Conservation (phyloP, 257 asterid genomes). For the Penstemon davidsonii region DNA sequence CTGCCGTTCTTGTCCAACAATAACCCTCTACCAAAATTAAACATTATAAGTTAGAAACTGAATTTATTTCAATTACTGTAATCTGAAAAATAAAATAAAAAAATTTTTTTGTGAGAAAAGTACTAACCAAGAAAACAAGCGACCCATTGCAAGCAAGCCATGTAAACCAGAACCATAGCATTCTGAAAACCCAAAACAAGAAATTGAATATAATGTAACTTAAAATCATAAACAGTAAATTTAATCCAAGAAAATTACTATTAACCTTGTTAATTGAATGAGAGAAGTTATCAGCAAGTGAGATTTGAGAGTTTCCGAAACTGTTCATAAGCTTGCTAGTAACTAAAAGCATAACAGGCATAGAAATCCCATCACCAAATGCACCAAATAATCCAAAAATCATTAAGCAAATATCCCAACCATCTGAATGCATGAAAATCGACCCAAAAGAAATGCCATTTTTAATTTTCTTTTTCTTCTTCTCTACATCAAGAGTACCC, state of each 20-base stretch:
- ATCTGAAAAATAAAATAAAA: too few relatives aligned
- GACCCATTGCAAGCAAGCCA: conserved; percentile 76
- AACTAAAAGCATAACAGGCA: conserved; percentile 63
- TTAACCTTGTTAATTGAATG: conserved; percentile 56
- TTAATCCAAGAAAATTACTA: too few relatives aligned
- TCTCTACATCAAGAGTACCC: not conserved
- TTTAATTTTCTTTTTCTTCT: conserved; percentile 14
- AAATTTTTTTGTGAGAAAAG: not conserved
- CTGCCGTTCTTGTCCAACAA: conserved; percentile 97
- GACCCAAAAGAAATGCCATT: conserved; percentile 33
- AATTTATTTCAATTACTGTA: not conserved
- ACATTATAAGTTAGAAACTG: not conserved
- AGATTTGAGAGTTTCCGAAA: conserved; percentile 43
- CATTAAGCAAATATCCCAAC: conserved; percentile 56
- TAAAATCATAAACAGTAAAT: too few relatives aligned
- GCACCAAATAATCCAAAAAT: conserved; percentile 67
- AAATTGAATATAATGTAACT: not conserved
- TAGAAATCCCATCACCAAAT: conserved; percentile 62
- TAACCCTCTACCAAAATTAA: conserved; percentile 62
- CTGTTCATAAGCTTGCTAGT: conserved; percentile 70
- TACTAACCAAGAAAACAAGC: conserved; percentile 75
- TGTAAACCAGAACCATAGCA: conserved; percentile 68
- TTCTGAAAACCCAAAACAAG: conserved; percentile 46
- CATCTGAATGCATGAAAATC: conserved; percentile 75
- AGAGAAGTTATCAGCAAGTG: conserved; percentile 34